Base-by-base conservation (phyloP, 78 protist genomes). In the Polysphondylium violaceum region DNA sequence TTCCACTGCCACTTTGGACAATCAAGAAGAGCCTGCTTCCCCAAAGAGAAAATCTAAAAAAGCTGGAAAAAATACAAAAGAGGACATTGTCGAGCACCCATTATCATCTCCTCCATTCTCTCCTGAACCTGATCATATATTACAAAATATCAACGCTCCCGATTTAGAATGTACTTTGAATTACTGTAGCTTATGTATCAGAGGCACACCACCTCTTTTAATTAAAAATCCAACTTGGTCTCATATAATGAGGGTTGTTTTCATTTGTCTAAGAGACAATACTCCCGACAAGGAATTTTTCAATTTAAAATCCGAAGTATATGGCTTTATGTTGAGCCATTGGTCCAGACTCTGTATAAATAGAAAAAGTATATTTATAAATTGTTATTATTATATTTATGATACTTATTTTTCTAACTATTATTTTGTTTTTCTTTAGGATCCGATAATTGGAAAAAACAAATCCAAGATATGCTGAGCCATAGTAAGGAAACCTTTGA, bases 381-480 rank as follows among this genome's bases (percentile, higher is more conserved):
- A n/a, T n/a, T n/a, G n/a, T n/a, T n/a, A n/a, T n/a, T n/a, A n/a
- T n/a, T n/a, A 47, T 47, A 47, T 47, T 12, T 47, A 47, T 47
- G 11, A 47, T 47, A 47, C 11, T 12, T 47, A 47, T 47, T 47
- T 12, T 47, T 12, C 29, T 59, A 1, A 43, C 23, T 23, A 50
- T 72, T 51, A 33, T 14, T 25, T 53, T 53, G 27, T 35, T 0
- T 33, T 33, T 17, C 1, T 27, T 36, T 16, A 75, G 86, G 60
- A 25, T 56, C 77, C 16, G 89, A 81, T 43, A 81, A 81, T 43
- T 81, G 89, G 89, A 69, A 68, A 21, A 81, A 81, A 56, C 89
- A 81, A 68, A 81, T 81, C 23, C 89, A 81, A 56, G 89, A 81
- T 68, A 81, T 81, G 89, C 38, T 81, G 17, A 81, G 89, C 21